These are phyloP conservation scores for Suhomyces choctaworum DNA, from an alignment of 1,139 yeast species.

Conservation along the genomic window DNA sequence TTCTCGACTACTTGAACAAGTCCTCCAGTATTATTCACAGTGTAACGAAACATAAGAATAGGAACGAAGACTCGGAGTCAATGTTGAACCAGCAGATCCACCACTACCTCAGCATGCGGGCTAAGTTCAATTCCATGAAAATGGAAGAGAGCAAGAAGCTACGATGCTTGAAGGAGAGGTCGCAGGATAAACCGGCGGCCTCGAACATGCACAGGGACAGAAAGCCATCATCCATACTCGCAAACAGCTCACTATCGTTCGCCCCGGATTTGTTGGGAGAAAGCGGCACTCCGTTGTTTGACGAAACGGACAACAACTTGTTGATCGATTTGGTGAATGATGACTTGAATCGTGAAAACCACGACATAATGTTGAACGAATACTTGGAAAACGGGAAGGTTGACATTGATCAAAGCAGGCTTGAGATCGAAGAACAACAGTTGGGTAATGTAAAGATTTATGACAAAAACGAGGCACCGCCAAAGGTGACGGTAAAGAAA, in stretches of 20 bases:
- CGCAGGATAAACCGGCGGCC: constrained; percentile 2
- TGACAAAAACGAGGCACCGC: constrained; percentile 13
- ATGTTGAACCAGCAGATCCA: constrained; percentile 37
- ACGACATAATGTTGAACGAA: constrained; percentile 11
- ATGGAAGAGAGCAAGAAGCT: constrained; percentile 19
- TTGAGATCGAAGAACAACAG: constrained; percentile 16
- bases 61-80: constrained; percentile 17
- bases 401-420: constrained; percentile 12
- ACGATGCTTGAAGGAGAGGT: constrained; percentile 14
- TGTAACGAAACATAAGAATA: constrained; percentile 34
- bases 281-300: constrained; percentile 22
- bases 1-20: constrained; percentile 41
- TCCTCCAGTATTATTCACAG: constrained; percentile 43
- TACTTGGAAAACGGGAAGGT: constrained; percentile 9
- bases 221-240: constrained; percentile 12
- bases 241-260: constrained; percentile 8
- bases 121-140: constrained; percentile 25
- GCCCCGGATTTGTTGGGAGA: constrained; percentile 26
- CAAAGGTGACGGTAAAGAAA: constrained; percentile 15
- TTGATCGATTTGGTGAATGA: constrained; percentile 10
- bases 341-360: constrained; percentile 9
- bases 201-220: constrained; percentile 5
- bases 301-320: constrained; percentile 12
- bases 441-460: constrained; percentile 18
- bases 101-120: constrained; percentile 33